Base-by-base conservation (phyloP, 2,329 filamentous ascomycete genomes). In the Diaporthe humulicola region DNA sequence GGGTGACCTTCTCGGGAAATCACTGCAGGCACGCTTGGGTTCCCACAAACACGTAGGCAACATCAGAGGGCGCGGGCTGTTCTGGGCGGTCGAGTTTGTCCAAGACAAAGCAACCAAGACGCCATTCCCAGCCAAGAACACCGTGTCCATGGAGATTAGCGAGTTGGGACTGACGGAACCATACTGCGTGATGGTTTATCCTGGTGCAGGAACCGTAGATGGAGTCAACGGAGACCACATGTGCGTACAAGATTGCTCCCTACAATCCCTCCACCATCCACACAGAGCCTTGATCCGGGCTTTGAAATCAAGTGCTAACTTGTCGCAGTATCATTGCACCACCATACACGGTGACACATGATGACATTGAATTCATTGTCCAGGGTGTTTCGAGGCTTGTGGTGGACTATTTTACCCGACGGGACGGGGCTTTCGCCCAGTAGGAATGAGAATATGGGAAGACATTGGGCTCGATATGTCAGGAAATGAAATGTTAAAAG, bases 201-300 rank as follows among this genome's bases (percentile, higher is more conserved):
- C 91, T 1, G 92, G 92, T 0, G 84, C 84, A 0, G 93, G 93
- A 1, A 91, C 90, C 0, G 89, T 86, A 0, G 91, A 88, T 77
- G 87, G 94, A 58, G 86, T 88, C 1, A 80, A 81, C 1, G 93
- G 93, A 14, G 94, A 96, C 79, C 92, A 94, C 81, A 85, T 95
- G 48, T 67, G 42, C 45, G 64, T 67, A 52, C 64, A 38, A 38
- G 19, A 19, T 10, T 25, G 28, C 14, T 15, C 30, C 30, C n/a
- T 8, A 19, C 45, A 52, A 45, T 25, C 8, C 19, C 61, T 40
- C 38, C 30, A 54, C 7, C 14, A 25, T 25, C 30, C 61, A 52
- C 15, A 15, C 22, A 38, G 28, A 50, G 42, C 42, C 61, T 50
- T 30, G 30, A 10, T 25, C 7, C 22, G n/a, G 14, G 10, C 42